Conservation (phyloP, 2,329 filamentous ascomycete genomes). For the Ophiosphaerella narmari region DNA sequence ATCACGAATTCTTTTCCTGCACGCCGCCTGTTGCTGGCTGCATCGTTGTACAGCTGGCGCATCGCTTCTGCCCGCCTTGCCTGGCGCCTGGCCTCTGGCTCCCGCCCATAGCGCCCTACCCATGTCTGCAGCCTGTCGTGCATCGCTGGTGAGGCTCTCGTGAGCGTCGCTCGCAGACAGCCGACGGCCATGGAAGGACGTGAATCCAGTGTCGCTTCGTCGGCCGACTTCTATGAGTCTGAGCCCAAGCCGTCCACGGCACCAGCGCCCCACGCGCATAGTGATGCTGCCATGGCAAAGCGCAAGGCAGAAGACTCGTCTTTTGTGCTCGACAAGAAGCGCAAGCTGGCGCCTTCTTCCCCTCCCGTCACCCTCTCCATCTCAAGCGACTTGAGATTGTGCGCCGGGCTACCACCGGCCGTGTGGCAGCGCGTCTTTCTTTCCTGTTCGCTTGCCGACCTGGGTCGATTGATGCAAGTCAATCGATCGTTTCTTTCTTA, state of each 20-base stretch:
- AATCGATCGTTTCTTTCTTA: slow-evolving; percentile 67
- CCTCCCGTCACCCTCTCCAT: background rate
- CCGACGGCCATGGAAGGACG: slow-evolving; percentile 37
- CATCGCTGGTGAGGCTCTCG: slow-evolving; percentile 33
- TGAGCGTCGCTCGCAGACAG: slow-evolving; percentile 33
- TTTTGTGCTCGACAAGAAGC: slow-evolving; percentile 38
- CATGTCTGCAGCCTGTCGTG: slow-evolving; percentile 37
- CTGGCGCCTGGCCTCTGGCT: slow-evolving; percentile 10
- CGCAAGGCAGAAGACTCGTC: slow-evolving; percentile 41
- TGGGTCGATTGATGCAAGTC: slow-evolving; percentile 69
- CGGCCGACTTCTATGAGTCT: slow-evolving; percentile 43
- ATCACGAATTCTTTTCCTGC: background rate
- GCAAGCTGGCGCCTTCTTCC: slow-evolving; percentile 27
- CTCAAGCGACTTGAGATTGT: slow-evolving; percentile 25
- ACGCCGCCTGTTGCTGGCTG: background rate
- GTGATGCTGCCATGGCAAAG: slow-evolving; percentile 27
- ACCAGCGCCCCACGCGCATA: slow-evolving; percentile 15
- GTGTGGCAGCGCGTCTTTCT: slow-evolving; percentile 74
- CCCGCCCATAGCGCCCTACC: slow-evolving; percentile 8
- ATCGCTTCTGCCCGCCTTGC: background rate
- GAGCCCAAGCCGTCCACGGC: slow-evolving; percentile 22
- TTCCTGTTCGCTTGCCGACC: slow-evolving; percentile 65
- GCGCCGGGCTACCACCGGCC: slow-evolving; percentile 59
- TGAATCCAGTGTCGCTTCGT: slow-evolving; percentile 41
- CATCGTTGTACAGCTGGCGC: background rate